These are phyloP conservation scores for Berkeleyomyces rouxiae DNA, from an alignment of 2,329 filamentous ascomycete species.

Conservation along the genomic window DNA sequence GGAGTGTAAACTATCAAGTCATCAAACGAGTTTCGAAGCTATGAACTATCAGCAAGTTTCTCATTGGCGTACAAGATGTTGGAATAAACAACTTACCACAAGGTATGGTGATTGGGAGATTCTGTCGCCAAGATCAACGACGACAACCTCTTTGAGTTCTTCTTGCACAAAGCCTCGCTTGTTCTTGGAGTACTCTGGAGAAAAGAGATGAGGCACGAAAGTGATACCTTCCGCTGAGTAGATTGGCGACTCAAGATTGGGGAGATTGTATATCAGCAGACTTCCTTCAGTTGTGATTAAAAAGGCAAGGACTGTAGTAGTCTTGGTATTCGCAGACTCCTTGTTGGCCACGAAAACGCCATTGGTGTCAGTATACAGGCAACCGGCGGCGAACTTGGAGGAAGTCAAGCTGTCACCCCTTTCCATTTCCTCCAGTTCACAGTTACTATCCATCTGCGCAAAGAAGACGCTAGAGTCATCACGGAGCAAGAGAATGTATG, in stretches of 20 bases:
- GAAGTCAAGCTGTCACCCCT: slow-evolving; percentile 39
- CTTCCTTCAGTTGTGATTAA: slow-evolving; percentile 59
- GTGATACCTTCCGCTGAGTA: slow-evolving; percentile 62
- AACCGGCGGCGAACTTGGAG: slow-evolving; percentile 68
- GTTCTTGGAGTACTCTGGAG: slow-evolving; percentile 48
- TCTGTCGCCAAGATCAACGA: slow-evolving; percentile 70
- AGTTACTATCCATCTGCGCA: slow-evolving; percentile 56
- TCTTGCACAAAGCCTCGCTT: slow-evolving; percentile 59
- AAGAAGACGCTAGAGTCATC: slow-evolving; percentile 71
- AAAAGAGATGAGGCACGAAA: slow-evolving; percentile 61
- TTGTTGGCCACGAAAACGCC: slow-evolving; percentile 37
- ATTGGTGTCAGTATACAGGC: slow-evolving; percentile 55
- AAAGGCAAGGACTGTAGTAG: slow-evolving; percentile 49
- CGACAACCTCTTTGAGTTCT: slow-evolving; percentile 58
- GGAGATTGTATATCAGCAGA: slow-evolving; percentile 61
- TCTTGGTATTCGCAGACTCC: slow-evolving; percentile 23
- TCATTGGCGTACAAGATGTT: neutral
- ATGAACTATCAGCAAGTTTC: slow-evolving; percentile 24
- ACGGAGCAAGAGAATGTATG: slow-evolving; percentile 65
- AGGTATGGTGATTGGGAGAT: slow-evolving; percentile 58
- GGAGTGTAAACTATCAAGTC: slow-evolving; percentile 82
- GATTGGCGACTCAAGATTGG: slow-evolving; percentile 52
- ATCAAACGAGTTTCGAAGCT: slow-evolving; percentile 56
- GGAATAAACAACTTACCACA: slow-evolving; percentile 40
- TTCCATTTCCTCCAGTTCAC: slow-evolving; percentile 72